Evolutionary conservation across 208 protist genomes (phyloP).

Genomic region (Blechomonas ayalai): DNA sequence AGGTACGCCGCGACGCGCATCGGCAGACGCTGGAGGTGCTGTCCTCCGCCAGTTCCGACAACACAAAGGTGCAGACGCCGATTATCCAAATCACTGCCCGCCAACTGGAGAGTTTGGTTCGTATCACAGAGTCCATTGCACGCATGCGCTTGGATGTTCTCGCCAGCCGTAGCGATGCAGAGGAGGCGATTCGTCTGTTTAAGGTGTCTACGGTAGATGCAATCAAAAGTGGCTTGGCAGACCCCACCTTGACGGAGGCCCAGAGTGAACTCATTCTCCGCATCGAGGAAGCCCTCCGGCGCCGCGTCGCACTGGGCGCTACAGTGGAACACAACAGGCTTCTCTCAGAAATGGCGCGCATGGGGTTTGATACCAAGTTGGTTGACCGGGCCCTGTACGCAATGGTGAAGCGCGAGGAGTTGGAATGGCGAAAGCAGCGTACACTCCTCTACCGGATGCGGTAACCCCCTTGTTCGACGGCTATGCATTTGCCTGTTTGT

Average conservation of each 20-base stretch:
- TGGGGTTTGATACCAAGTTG: constrained; percentile 80
- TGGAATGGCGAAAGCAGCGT: constrained; percentile 89
- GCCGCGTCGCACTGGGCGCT: constrained; percentile 71
- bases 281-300: constrained; percentile 80
- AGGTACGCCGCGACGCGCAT: constrained; percentile 82
- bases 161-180: constrained; percentile 87
- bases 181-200: constrained; percentile 95
- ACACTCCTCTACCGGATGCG: constrained; percentile 65
- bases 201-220: constrained; percentile 93
- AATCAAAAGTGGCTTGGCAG: constrained; percentile 70
- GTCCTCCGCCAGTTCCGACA: constrained; percentile 15
- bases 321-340: constrained; percentile 82
- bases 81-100: constrained; percentile 96
- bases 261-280: constrained; percentile 78
- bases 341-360: constrained; percentile 66
- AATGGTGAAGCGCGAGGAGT: constrained; percentile 84
- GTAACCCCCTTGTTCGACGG: too few species aligned
- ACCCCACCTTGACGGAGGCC: constrained; percentile 73
- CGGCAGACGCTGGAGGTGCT: constrained; percentile 63
- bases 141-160: constrained; percentile 92
- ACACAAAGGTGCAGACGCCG: constrained; percentile 20
- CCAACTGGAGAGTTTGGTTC: constrained; percentile 93
- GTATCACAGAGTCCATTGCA: constrained; percentile 96
- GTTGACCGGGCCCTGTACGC: constrained; percentile 82
- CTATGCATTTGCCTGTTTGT: too few species aligned